Percentiles rank a stretch among this genome's conserved stretches.
Conservation (phyloP, 352 stramenopile genomes). For the Phytophthora aleatoria region DNA sequence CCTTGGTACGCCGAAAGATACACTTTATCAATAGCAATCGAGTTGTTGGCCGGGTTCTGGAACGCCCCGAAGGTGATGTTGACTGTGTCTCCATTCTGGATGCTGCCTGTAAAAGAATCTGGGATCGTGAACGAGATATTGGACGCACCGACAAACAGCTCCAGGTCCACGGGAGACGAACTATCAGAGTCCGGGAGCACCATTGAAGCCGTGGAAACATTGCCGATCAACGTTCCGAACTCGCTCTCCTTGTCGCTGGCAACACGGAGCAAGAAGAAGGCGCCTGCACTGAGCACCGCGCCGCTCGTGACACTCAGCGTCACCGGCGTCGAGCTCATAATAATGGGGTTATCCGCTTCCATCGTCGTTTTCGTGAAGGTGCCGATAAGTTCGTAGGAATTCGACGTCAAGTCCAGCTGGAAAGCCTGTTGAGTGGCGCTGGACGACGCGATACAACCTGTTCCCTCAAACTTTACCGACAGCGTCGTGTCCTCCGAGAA, state of each 20-base stretch:
- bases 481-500: conserved; percentile 61
- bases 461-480: conserved; percentile 61
- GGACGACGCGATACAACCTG: conserved; percentile 47
- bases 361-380: conserved; percentile 59
- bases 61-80: conserved; percentile 72
- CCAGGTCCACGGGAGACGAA: conserved; percentile 39
- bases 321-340: conserved; percentile 59
- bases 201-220: conserved; percentile 55
- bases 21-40: conserved; percentile 60
- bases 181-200: conserved; percentile 33
- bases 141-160: conserved; percentile 50
- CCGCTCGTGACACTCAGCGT: conserved; percentile 67
- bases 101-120: conserved; percentile 50
- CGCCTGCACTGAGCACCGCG: conserved; percentile 55
- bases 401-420: conserved; percentile 55
- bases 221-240: conserved; percentile 62
- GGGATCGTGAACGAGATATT: conserved; percentile 85
- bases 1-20: conserved; percentile 79
- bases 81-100: conserved; percentile 78
- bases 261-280: conserved; percentile 75
- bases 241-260: conserved; percentile 55
- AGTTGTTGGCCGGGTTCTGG: conserved; percentile 65
- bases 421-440: conserved; percentile 52
- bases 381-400: conserved; percentile 62
- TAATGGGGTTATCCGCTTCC: conserved; percentile 45